A percentile compares a stretch with the other conserved stretches of the same genome.
phyloP scores from a whole-genome alignment of 1,139 yeast genomes.

The Candida tetrigidarum region DNA sequence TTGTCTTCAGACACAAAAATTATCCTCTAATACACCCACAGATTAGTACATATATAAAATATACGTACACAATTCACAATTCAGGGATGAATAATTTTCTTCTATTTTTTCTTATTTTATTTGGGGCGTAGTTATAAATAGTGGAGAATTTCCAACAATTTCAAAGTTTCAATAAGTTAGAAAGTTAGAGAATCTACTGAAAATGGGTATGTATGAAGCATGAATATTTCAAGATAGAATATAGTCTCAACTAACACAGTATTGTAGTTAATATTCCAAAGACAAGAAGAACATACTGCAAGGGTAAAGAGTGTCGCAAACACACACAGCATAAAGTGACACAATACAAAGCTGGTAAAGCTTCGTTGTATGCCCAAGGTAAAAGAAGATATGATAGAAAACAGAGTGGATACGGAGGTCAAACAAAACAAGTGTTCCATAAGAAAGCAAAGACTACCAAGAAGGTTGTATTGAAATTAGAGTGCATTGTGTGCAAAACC shows the following conservation, averaged over 20 bases:
- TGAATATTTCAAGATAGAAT: background rate
- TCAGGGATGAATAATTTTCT: background rate
- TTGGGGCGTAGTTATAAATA: background rate
- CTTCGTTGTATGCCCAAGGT: conserved; percentile 5
- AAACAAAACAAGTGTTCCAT: conserved; percentile 4
- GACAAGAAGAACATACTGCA: conserved; percentile 3
- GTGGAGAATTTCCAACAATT: background rate
- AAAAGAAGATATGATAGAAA: conserved; percentile 6
- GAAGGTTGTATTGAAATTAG: conserved; percentile 4
- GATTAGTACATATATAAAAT: no score
- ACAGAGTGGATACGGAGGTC: conserved; percentile 2
- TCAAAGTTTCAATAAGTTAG: background rate
- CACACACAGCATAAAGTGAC: conserved; percentile 4
- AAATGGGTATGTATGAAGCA: background rate
- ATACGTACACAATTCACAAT: no score
- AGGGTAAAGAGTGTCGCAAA: conserved; percentile 4
- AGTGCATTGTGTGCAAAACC: conserved; percentile 3
- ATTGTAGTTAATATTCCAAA: conserved; percentile 4
- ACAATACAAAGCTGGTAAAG: conserved; percentile 4
- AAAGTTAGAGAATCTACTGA: background rate
- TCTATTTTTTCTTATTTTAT: background rate
- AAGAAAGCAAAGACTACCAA: conserved; percentile 4
- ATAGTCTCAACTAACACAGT: background rate
- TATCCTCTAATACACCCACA: no score
- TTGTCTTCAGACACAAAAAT: no score